These are phyloP conservation scores for Raffaelea albimanens DNA, from an alignment of 2,329 filamentous ascomycete species.

Conservation along the genomic window DNA sequence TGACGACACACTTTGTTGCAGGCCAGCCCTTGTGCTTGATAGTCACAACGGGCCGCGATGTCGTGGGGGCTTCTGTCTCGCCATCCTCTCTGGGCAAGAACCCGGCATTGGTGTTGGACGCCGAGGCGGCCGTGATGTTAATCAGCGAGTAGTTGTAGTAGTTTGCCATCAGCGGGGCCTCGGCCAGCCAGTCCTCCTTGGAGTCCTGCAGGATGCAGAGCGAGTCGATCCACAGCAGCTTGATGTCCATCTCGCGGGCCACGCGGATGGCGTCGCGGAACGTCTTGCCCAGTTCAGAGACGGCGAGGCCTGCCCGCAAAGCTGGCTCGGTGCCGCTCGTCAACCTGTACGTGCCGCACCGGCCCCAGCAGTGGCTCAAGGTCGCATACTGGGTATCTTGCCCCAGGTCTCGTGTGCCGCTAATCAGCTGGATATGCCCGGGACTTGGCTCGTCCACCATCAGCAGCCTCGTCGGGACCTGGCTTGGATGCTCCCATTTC, in stretches of 20 bases:
- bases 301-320: too few relatives aligned
- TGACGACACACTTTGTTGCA: too few relatives aligned
- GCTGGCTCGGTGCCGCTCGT: background rate
- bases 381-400: constrained; percentile 1
- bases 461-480: too few relatives aligned
- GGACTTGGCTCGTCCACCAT: too few relatives aligned
- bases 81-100: too few relatives aligned
- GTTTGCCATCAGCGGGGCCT: constrained; percentile 12
- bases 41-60: too few relatives aligned
- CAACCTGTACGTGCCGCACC: background rate
- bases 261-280: constrained; percentile 8
- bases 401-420: background rate
- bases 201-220: constrained; percentile 12
- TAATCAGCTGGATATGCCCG: too few relatives aligned
- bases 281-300: background rate
- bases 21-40: too few relatives aligned
- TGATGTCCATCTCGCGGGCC: constrained; percentile 1
- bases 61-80: too few relatives aligned
- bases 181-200: constrained; percentile 6
- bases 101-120: background rate
- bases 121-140: constrained; percentile 6
- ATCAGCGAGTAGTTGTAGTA: constrained; percentile 12
- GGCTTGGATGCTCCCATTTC: too few relatives aligned
- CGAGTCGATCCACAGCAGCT: constrained; percentile 11
- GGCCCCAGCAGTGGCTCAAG: constrained; percentile 9